Evolutionary conservation across 75 land plant species (phyloP), one percentile per base, ranked within the genome.

Genomic region (Isoetes taiwanensis): DNA sequence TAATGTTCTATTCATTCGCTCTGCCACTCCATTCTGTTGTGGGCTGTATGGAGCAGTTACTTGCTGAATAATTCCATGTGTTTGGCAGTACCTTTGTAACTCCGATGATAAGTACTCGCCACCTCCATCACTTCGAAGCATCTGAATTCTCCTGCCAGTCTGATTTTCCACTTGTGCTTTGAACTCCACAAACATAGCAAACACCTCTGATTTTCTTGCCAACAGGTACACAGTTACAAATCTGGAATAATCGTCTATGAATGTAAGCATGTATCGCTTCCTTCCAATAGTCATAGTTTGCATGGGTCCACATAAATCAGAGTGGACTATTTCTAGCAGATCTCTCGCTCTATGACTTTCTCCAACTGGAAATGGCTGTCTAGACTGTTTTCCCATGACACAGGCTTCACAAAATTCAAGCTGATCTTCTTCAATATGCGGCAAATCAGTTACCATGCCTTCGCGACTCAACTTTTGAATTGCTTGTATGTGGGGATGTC

Each of bases 41-140:
- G n/a, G n/a, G n/a, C n/a, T n/a, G n/a, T n/a, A n/a, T n/a, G n/a
- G n/a, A n/a, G n/a, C n/a, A n/a, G n/a, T n/a, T n/a, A n/a, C n/a
- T n/a, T n/a, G n/a, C n/a, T n/a, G n/a, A n/a, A n/a, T n/a, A n/a
- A n/a, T n/a, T n/a, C n/a, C n/a, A n/a, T n/a, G n/a, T n/a, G n/a
- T n/a, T n/a, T n/a, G n/a, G n/a, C n/a, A n/a, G n/a, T n/a, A n/a
- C n/a, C n/a, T n/a, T n/a, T n/a, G n/a, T n/a, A n/a, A n/a, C n/a
- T n/a, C n/a, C n/a, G n/a, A n/a, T n/a, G n/a, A n/a, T n/a, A n/a
- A n/a, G 20, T 24, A 68, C 29, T 74, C 64, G 21, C 73, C 73
- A 32, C 77, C 73, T 41, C 58, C 17, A 33, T 74, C 58, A 28
- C 57, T 64, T 8, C 68, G 12, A 2, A 74, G 58, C 5, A 27